Conservation (phyloP, 2,329 filamentous ascomycete species). For the Diplodia seriata region DNA sequence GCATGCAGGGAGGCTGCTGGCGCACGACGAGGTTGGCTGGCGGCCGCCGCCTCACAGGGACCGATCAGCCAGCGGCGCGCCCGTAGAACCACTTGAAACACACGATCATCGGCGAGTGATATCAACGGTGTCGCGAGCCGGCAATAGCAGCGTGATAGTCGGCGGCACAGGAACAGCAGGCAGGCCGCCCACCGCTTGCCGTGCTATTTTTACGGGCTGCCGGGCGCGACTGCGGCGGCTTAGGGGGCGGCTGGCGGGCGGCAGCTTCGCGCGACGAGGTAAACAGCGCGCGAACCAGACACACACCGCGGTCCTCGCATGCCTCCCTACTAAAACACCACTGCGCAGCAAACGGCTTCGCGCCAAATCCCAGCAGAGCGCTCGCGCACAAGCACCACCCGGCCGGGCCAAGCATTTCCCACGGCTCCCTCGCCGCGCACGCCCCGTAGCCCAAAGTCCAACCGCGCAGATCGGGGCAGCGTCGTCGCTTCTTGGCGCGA, state of each 20-base stretch:
- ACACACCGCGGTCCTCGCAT: slow-evolving; percentile 21
- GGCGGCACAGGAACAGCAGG: slow-evolving; percentile 29
- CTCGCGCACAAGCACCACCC: slow-evolving; percentile 30
- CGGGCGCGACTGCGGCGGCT: slow-evolving; percentile 7
- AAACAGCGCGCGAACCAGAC: slow-evolving; percentile 20
- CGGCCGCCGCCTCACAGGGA: slow-evolving; percentile 19
- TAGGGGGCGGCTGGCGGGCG: slow-evolving; percentile 2
- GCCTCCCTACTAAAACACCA: slow-evolving; percentile 29
- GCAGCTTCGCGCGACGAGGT: slow-evolving; percentile 1
- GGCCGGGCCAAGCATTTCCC: slow-evolving; percentile 22
- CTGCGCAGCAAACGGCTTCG: slow-evolving; percentile 28
- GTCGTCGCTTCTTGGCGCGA: slow-evolving; percentile 32
- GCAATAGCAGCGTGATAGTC: slow-evolving; percentile 23
- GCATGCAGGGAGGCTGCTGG: slow-evolving; percentile 23
- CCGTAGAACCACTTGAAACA: slow-evolving; percentile 31
- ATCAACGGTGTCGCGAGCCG: slow-evolving; percentile 21
- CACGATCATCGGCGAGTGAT: slow-evolving; percentile 26
- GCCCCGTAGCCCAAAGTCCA: slow-evolving; percentile 6
- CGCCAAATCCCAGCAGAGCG: slow-evolving; percentile 9
- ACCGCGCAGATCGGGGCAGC: slow-evolving; percentile 28
- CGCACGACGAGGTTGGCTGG: slow-evolving; percentile 16
- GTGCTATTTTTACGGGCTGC: slow-evolving; percentile 23
- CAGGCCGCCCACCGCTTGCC: slow-evolving; percentile 17
- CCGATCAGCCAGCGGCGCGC: slow-evolving; percentile 28
- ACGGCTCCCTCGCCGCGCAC: slow-evolving; percentile 26